Percentiles rank a stretch among this genome's conserved stretches.
Conservation (phyloP, 2,329 filamentous ascomycete species). For the Fusarium graminum region DNA sequence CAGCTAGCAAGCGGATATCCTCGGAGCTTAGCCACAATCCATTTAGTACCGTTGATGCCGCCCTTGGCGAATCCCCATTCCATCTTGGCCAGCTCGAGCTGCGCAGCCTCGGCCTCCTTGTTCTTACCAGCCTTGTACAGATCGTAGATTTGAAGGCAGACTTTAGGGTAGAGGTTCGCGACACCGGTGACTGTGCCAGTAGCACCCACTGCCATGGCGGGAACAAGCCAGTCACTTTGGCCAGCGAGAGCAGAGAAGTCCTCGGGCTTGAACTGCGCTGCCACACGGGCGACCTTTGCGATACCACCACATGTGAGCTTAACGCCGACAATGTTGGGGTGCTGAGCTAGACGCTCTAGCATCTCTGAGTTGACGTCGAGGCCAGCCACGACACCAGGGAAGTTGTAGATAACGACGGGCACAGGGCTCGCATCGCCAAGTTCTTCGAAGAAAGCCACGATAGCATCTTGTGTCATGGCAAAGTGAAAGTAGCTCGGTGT, state of each 20-base stretch:
- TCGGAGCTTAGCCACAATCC: slow-evolving; percentile 66
- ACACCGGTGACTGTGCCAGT: slow-evolving; percentile 73
- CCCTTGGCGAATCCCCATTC: slow-evolving; percentile 70
- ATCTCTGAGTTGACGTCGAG: slow-evolving; percentile 76
- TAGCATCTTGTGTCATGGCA: slow-evolving; percentile 69
- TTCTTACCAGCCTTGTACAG: slow-evolving; percentile 62
- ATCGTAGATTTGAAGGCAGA: slow-evolving; percentile 64
- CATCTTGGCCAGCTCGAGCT: slow-evolving; percentile 64
- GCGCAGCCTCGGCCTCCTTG: slow-evolving; percentile 62
- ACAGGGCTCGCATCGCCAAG: slow-evolving; percentile 68
- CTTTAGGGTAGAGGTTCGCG: slow-evolving; percentile 72
- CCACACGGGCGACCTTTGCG: slow-evolving; percentile 76
- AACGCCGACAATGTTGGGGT: slow-evolving; percentile 76
- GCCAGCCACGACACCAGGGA: slow-evolving; percentile 75
- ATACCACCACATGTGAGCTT: slow-evolving; percentile 82
- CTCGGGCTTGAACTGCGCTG: slow-evolving; percentile 62
- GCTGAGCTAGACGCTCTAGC: slow-evolving; percentile 68
- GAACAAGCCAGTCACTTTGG: slow-evolving; percentile 79
- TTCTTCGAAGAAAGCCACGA: slow-evolving; percentile 73
- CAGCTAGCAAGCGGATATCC: slow-evolving; percentile 65
- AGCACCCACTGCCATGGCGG: slow-evolving; percentile 69
- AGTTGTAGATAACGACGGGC: slow-evolving; percentile 80
- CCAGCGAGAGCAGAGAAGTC: slow-evolving; percentile 76
- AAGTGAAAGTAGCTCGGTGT: slow-evolving; percentile 80
- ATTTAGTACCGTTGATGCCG: slow-evolving; percentile 72